Conservation (phyloP, 116 monocot genomes). For the Iris pallida region DNA sequence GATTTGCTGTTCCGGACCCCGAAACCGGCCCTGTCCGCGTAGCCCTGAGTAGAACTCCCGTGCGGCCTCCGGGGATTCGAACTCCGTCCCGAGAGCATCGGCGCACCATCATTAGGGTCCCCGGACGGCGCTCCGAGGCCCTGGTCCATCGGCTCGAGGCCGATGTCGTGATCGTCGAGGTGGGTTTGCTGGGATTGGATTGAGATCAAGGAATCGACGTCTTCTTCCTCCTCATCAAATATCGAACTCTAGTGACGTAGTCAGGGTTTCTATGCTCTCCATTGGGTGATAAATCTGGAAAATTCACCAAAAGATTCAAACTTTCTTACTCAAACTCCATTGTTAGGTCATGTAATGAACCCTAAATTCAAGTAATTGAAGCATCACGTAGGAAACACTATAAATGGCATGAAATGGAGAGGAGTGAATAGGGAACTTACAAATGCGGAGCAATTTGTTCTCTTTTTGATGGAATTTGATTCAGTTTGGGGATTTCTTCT, state of each 20-base stretch:
- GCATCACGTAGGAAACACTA: no score
- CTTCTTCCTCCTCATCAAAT: conserved; percentile 18
- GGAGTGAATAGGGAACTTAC: no score
- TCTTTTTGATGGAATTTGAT: no score
- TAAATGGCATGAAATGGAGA: no score
- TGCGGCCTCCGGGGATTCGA: conserved; percentile 70
- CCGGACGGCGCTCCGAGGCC: not conserved
- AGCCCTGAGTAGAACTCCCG: conserved; percentile 63
- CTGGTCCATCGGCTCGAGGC: conserved; percentile 3
- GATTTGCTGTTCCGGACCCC: conserved; percentile 87
- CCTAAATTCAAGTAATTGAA: no score
- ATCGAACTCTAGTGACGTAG: conserved; percentile 19
- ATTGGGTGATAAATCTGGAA: conserved; percentile 12
- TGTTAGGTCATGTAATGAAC: no score
- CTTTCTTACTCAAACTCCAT: no score
- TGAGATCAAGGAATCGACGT: conserved; percentile 20
- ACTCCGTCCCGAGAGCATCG: conserved; percentile 63
- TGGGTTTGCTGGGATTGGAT: conserved; percentile 19
- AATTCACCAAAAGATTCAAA: not conserved
- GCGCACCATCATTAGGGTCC: conserved; percentile 9
- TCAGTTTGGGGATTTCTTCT: no score
- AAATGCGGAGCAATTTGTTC: no score
- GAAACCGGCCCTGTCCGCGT: conserved; percentile 76
- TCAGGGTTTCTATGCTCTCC: conserved; percentile 22
- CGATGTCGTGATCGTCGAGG: conserved; percentile 10